phyloP scores from a whole-genome alignment of 2,329 filamentous ascomycete species.

The Xylaria sp. region DNA sequence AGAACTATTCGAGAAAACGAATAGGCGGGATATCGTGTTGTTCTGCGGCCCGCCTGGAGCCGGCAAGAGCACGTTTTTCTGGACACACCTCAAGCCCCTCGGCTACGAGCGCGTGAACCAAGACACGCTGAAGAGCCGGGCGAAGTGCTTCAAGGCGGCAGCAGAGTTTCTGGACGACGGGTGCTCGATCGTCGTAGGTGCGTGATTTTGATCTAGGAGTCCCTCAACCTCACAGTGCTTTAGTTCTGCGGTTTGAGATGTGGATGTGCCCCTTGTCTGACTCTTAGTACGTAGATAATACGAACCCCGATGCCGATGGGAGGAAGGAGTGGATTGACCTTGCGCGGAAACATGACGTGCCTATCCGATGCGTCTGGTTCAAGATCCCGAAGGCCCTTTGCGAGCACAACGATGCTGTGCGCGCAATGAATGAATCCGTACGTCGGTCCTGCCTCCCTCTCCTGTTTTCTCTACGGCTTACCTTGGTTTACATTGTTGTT shows the following conservation, averaged over 20 bases:
- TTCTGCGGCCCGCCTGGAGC: conserved; percentile 90
- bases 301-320: conserved; percentile 85
- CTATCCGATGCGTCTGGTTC: conserved; percentile 89
- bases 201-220: conserved; percentile 17
- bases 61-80: conserved; percentile 93
- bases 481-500: conserved; percentile 14
- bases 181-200: conserved; percentile 81
- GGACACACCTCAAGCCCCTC: conserved; percentile 78
- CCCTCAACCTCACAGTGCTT: not conserved
- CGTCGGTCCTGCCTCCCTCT: conserved; percentile 20
- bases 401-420: conserved; percentile 88
- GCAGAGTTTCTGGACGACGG: conserved; percentile 71
- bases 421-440: conserved; percentile 70
- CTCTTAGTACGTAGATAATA: conserved; percentile 77
- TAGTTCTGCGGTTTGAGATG: not conserved
- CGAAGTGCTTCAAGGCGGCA: conserved; percentile 79
- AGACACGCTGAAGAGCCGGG: conserved; percentile 80
- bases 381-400: conserved; percentile 75
- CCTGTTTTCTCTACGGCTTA: not conserved
- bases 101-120: conserved; percentile 91
- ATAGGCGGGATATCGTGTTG: conserved; percentile 78
- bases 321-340: conserved; percentile 82
- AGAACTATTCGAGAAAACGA: conserved; percentile 68
- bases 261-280: not conserved
- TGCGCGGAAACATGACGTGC: conserved; percentile 74